Conservation (phyloP, 2,329 filamentous ascomycete genomes). For the Aspergillus ochraceus region DNA sequence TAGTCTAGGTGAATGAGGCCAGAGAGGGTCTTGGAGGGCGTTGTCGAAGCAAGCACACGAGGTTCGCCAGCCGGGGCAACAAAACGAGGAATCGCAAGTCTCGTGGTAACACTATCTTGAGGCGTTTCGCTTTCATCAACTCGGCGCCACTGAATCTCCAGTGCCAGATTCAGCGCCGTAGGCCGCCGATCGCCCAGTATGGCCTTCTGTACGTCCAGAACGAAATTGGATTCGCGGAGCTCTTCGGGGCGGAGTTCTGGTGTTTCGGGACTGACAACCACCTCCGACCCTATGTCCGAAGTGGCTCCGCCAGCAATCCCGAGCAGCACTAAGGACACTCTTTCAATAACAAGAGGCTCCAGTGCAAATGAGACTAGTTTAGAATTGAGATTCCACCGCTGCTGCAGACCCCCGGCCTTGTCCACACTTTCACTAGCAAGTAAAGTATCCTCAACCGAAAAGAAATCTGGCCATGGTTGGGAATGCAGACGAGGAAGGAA, state of each 20-base stretch:
- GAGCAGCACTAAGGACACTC: conserved; percentile 64
- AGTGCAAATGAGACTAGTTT: conserved; percentile 72
- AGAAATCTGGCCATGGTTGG: conserved; percentile 84
- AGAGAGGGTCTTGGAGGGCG: conserved; percentile 32
- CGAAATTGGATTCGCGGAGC: conserved; percentile 71
- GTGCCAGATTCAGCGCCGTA: conserved; percentile 70
- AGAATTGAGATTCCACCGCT: conserved; percentile 78
- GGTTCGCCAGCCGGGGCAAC: conserved; percentile 81
- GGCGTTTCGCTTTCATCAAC: conserved; percentile 28
- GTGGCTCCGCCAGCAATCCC: conserved; percentile 62
- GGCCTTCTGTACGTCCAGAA: conserved; percentile 71
- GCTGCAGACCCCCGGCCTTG: conserved; percentile 64
- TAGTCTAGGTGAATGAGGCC: conserved; percentile 56
- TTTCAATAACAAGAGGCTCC: conserved; percentile 61
- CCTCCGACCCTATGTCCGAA: conserved; percentile 50
- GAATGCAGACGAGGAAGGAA: conserved; percentile 75
- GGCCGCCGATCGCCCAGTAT: conserved; percentile 80
- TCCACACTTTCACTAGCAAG: conserved; percentile 26
- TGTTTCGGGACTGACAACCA: conserved; percentile 28
- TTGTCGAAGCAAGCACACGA: conserved; percentile 66
- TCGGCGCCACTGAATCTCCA: conserved; percentile 77
- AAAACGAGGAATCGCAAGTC: conserved; percentile 75
- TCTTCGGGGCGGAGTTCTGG: conserved; percentile 62
- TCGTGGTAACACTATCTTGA: conserved; percentile 53
- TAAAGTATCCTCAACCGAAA: conserved; percentile 57